A percentile compares a stretch with the other conserved stretches of the same genome.
Evolutionary conservation across 257 asterid genomes (phyloP).

Genomic region (Ilex aquifolium): DNA sequence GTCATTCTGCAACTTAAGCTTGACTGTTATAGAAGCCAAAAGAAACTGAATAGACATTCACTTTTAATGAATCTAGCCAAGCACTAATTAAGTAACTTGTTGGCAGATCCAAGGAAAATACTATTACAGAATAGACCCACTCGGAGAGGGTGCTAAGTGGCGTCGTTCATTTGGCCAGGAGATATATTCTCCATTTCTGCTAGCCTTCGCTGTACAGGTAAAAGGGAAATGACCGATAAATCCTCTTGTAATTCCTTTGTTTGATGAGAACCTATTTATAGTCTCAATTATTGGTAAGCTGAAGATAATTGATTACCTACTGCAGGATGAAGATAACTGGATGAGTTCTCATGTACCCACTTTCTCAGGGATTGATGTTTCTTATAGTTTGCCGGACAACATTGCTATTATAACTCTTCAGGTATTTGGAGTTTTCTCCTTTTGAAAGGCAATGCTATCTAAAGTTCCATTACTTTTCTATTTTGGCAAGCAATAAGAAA

Average conservation of each 20-base stretch:
- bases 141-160: conserved; percentile 1
- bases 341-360: not conserved
- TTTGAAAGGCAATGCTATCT: not conserved
- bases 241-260: not conserved
- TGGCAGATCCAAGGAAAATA: not conserved
- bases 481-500: too few relatives aligned
- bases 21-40: too few relatives aligned
- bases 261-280: not conserved
- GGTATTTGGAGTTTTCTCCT: not conserved
- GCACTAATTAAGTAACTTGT: not conserved
- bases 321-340: not conserved
- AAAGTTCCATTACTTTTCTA: not conserved
- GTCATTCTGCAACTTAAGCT: too few relatives aligned
- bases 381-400: not conserved
- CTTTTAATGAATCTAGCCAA: too few relatives aligned
- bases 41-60: too few relatives aligned
- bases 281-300: not conserved
- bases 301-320: not conserved
- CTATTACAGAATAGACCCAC: not conserved
- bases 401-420: not conserved
- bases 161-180: not conserved
- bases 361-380: not conserved
- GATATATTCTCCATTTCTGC: conserved; percentile 2
- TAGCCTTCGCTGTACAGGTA: not conserved
- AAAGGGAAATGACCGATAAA: not conserved